These are phyloP conservation scores for Stropharia rugosoannulata DNA, from an alignment of 768 basidiomycete species.

Conservation along the genomic window DNA sequence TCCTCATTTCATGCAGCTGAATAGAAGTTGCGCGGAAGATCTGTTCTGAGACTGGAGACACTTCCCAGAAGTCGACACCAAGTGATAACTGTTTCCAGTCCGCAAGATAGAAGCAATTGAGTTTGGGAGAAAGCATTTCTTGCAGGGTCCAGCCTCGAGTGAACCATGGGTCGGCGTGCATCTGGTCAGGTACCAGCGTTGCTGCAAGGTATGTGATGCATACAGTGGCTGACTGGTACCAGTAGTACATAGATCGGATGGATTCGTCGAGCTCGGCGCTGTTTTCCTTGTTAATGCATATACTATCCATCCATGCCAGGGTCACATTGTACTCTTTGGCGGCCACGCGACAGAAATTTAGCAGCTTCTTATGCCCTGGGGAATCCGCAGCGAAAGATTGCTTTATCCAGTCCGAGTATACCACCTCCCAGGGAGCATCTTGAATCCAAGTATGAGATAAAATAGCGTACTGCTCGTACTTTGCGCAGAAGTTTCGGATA, in stretches of 20 bases:
- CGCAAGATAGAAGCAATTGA: neutral
- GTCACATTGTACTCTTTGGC: neutral
- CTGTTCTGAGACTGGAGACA: neutral
- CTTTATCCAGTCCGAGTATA: neutral
- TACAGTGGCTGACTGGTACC: neutral
- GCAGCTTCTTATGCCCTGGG: neutral
- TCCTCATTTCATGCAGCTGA: neutral
- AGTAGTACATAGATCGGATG: conserved; percentile 6
- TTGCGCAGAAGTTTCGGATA: too few relatives aligned
- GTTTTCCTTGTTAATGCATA: conserved; percentile 8
- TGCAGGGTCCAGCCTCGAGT: conserved; percentile 2
- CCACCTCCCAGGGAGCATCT: neutral
- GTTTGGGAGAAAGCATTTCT: neutral
- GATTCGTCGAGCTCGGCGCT: conserved; percentile 8
- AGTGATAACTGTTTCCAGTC: neutral
- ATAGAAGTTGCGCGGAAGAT: neutral
- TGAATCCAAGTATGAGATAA: neutral
- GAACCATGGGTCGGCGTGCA: neutral
- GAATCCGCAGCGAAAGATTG: neutral
- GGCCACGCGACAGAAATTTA: neutral
- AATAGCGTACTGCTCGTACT: neutral
- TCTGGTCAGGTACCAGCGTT: neutral
- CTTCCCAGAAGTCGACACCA: too few relatives aligned
- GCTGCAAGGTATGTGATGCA: conserved; percentile 5
- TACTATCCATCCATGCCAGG: conserved; percentile 2